Percentiles rank a stretch among this genome's conserved stretches.
Evolutionary conservation across 2,329 filamentous ascomycete genomes (phyloP).

Genomic region (Metarhizium sp.): DNA sequence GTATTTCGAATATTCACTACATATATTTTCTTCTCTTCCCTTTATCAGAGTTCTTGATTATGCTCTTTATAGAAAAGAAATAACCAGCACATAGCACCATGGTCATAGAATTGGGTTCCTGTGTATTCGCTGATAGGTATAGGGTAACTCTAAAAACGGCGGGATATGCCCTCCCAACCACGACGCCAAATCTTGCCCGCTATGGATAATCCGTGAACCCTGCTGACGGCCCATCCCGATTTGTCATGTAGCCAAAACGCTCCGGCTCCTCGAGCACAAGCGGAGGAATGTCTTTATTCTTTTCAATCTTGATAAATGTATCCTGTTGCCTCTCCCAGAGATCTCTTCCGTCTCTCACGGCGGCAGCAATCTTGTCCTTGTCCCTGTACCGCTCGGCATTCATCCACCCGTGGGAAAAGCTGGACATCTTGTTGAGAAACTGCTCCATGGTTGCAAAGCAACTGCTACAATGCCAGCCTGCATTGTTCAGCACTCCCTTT

Average conservation of each 20-base stretch:
- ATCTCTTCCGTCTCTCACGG: constrained; percentile 42
- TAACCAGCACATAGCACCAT: too few relatives aligned
- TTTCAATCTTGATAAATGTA: constrained; percentile 36
- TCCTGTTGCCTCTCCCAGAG: constrained; percentile 44
- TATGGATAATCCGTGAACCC: constrained; percentile 37
- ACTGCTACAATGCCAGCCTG: constrained; percentile 53
- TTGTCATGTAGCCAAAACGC: constrained; percentile 35
- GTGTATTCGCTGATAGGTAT: too few relatives aligned
- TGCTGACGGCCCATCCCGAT: constrained; percentile 34
- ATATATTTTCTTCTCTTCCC: too few relatives aligned
- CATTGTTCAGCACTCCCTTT: constrained; percentile 35
- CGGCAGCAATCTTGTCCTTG: constrained; percentile 36
- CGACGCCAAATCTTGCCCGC: too few relatives aligned
- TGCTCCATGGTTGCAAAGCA: constrained; percentile 49
- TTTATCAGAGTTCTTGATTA: too few relatives aligned
- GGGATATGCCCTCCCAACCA: too few relatives aligned
- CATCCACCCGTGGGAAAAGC: constrained; percentile 46
- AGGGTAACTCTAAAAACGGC: too few relatives aligned
- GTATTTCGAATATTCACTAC: too few relatives aligned
- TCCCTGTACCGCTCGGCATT: constrained; percentile 40
- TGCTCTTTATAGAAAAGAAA: too few relatives aligned
- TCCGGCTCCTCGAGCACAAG: constrained; percentile 31
- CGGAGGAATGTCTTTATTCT: constrained; percentile 43
- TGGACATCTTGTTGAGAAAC: constrained; percentile 45
- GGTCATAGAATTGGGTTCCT: too few relatives aligned